These are phyloP conservation scores for Lecanosticta acicola DNA, from an alignment of 2,329 filamentous ascomycete genomes.

Conservation along the genomic window DNA sequence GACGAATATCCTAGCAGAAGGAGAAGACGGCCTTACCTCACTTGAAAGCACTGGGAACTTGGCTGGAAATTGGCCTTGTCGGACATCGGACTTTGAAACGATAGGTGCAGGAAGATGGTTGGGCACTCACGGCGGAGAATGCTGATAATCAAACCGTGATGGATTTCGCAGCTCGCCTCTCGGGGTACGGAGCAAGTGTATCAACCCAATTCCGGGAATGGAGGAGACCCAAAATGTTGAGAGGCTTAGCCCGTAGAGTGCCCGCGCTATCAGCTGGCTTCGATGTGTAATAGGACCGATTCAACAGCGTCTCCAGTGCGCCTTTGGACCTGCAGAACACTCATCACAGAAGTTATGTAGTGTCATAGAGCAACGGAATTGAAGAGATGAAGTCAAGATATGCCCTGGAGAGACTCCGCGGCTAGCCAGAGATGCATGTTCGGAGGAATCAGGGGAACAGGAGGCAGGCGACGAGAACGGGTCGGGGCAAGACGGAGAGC, in stretches of 20 bases:
- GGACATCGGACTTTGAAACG: not conserved
- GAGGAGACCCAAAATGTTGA: not conserved
- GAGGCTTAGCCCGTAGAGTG: slow-evolving; percentile 10
- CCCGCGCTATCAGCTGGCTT: slow-evolving; percentile 10
- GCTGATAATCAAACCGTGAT: no score
- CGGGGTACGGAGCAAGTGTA: not conserved
- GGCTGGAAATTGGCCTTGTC: no score
- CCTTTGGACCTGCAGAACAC: no score
- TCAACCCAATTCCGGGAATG: not conserved
- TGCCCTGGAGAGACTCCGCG: slow-evolving; percentile 8
- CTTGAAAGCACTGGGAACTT: no score
- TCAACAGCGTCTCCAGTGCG: not conserved
- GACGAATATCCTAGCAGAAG: no score
- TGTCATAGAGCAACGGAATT: not conserved
- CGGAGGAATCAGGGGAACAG: slow-evolving; percentile 1
- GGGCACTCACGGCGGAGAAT: no score
- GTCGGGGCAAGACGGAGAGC: not conserved
- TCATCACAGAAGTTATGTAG: not conserved
- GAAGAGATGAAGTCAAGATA: slow-evolving; percentile 11
- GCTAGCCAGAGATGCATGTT: slow-evolving; percentile 8
- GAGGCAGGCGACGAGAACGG: not conserved
- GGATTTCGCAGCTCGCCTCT: not conserved
- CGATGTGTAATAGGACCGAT: slow-evolving; percentile 17
- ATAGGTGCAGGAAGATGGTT: not conserved
- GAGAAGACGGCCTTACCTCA: no score